A percentile compares a stretch with the other conserved stretches of the same genome.
Evolutionary conservation across 2,329 filamentous ascomycete species (phyloP).

Genomic region (Penicillium sp.): DNA sequence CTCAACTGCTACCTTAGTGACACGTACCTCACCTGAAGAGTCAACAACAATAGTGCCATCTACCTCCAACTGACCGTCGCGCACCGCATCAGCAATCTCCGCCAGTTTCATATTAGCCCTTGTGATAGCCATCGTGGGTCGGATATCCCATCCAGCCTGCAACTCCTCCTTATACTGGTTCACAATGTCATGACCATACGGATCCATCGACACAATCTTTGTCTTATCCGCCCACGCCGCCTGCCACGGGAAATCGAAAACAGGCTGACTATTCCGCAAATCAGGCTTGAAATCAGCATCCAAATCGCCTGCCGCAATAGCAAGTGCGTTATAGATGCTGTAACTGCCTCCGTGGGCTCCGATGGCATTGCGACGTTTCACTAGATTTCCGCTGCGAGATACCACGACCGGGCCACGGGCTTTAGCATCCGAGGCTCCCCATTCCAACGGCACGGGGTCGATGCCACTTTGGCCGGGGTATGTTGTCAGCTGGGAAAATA

Average conservation of each 20-base stretch:
- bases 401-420: slow-evolving; percentile 83
- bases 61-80: slow-evolving; percentile 68
- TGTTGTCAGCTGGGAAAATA: slow-evolving; percentile 56
- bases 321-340: slow-evolving; percentile 91
- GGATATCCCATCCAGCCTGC: slow-evolving; percentile 70
- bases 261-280: slow-evolving; percentile 85
- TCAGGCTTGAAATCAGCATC: slow-evolving; percentile 77
- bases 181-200: slow-evolving; percentile 84
- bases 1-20: slow-evolving; percentile 96
- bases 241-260: slow-evolving; percentile 84
- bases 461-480: slow-evolving; percentile 69
- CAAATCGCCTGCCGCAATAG: slow-evolving; percentile 87
- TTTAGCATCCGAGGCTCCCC: slow-evolving; percentile 1
- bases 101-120: slow-evolving; percentile 96
- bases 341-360: slow-evolving; percentile 86
- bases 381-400: slow-evolving; percentile 42
- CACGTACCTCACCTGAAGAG: slow-evolving; percentile 78
- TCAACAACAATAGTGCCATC: slow-evolving; percentile 94
- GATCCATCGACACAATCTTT: slow-evolving; percentile 98
- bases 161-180: slow-evolving; percentile 76
- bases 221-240: slow-evolving; percentile 84
- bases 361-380: slow-evolving; percentile 54
- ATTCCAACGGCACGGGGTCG: slow-evolving; percentile 5
- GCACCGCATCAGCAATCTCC: slow-evolving; percentile 87
- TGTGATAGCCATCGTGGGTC: slow-evolving; percentile 88